Conservation (phyloP, 2,329 filamentous ascomycete species). For the Arthroderma uncinatum region DNA sequence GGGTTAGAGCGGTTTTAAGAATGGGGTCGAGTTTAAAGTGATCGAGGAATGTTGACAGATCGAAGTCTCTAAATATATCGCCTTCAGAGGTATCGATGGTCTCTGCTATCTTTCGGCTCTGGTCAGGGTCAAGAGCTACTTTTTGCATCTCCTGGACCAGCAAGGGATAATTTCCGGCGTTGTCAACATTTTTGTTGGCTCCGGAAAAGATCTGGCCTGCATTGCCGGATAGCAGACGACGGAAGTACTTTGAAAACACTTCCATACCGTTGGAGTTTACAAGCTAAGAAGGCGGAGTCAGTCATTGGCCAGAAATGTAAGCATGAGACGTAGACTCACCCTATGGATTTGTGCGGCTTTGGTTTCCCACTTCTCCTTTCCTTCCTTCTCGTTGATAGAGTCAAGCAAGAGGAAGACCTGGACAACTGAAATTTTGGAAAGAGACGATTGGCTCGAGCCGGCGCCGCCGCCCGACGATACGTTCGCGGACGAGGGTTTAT, state of each 20-base stretch:
- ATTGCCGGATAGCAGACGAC: conserved; percentile 83
- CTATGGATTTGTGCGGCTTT: conserved; percentile 87
- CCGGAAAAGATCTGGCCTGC: conserved; percentile 81
- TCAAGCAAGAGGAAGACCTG: conserved; percentile 91
- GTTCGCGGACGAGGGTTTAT: conserved; percentile 33
- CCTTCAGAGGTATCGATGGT: conserved; percentile 82
- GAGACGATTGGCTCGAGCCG: conserved; percentile 45
- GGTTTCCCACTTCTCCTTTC: conserved; percentile 79
- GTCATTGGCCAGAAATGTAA: not conserved
- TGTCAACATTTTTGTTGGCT: conserved; percentile 59
- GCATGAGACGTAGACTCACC: conserved; percentile 42
- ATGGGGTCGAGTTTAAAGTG: conserved; percentile 89
- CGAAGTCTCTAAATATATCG: conserved; percentile 90
- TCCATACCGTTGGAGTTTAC: conserved; percentile 99
- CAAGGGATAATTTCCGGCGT: conserved; percentile 71
- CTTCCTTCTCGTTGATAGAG: conserved; percentile 89
- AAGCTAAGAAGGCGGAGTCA: conserved; percentile 47
- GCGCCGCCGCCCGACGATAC: conserved; percentile 29
- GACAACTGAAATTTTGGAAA: conserved; percentile 88
- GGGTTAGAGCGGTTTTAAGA: conserved; percentile 73
- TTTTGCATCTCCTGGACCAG: conserved; percentile 77
- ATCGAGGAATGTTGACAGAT: conserved; percentile 88
- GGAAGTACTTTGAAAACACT: conserved; percentile 91
- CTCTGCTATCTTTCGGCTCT: conserved; percentile 84
- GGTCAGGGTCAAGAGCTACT: conserved; percentile 65